Evolutionary conservation across 148 eudicot species (phyloP).

Genomic region (Gaultheria prostrata): DNA sequence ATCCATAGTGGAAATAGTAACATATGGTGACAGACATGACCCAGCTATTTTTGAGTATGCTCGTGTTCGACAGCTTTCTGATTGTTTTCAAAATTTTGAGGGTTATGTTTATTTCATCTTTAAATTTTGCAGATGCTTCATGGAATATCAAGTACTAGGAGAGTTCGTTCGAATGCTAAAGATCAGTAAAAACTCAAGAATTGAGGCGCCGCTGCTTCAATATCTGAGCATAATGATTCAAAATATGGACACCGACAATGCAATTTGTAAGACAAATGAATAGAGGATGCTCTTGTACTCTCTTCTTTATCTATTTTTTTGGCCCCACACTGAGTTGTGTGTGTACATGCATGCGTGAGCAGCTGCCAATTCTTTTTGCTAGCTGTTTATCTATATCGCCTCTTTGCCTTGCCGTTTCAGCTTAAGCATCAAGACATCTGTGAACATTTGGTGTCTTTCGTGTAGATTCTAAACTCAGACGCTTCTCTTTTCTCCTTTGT

Average conservation of each 20-base stretch:
- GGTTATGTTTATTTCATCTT: conserved; percentile 3
- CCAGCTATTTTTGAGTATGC: conserved; percentile 44
- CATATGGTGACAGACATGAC: conserved; percentile 51
- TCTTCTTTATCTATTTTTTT: neutral
- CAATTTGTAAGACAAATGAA: conserved; percentile 43
- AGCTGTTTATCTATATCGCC: neutral
- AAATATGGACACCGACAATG: conserved; percentile 47
- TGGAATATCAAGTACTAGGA: conserved; percentile 44
- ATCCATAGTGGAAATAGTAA: conserved; percentile 46
- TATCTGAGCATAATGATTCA: conserved; percentile 60
- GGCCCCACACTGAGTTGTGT: neutral
- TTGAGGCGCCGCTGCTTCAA: conserved; percentile 54
- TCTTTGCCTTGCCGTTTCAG: neutral
- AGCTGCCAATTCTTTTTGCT: neutral
- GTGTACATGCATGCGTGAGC: neutral
- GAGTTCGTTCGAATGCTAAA: conserved; percentile 49
- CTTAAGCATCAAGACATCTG: neutral
- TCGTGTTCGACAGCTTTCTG: conserved; percentile 12
- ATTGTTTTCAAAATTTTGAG: neutral
- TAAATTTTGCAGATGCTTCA: conserved; percentile 35
- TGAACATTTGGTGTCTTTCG: neutral
- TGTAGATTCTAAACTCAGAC: neutral
- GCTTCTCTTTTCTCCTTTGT: neutral
- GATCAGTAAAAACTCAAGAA: conserved; percentile 38
- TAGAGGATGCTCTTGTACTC: neutral